Conservation (phyloP, 2,329 filamentous ascomycete genomes). For the Apiospora pterosperma region DNA sequence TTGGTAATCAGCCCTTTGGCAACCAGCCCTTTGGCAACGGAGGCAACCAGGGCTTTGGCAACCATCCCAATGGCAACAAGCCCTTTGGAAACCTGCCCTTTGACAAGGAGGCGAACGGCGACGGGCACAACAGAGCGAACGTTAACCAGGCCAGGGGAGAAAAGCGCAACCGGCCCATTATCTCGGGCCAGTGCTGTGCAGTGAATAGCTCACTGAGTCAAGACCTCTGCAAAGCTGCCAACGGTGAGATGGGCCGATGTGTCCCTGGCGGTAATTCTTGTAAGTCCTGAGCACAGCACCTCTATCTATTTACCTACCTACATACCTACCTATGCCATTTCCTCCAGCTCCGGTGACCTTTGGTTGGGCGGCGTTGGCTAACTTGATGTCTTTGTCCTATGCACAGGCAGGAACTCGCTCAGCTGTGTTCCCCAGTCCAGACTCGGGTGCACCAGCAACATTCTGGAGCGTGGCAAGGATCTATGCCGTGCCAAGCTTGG, state of each 20-base stretch:
- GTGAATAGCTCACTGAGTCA: slow-evolving; percentile 13
- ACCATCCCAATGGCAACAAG: too few relatives aligned
- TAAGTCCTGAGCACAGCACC: background rate
- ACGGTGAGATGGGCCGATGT: slow-evolving; percentile 10
- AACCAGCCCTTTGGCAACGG: too few relatives aligned
- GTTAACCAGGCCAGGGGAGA: too few relatives aligned
- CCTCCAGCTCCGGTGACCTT: too few relatives aligned
- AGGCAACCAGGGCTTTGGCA: too few relatives aligned
- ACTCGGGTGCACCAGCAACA: slow-evolving; percentile 8
- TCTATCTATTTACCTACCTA: background rate
- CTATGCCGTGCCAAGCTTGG: slow-evolving; percentile 11
- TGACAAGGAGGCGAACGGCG: too few relatives aligned
- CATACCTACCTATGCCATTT: too few relatives aligned
- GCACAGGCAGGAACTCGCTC: slow-evolving; percentile 7
- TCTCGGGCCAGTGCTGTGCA: slow-evolving; percentile 12
- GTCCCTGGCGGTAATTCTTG: slow-evolving; percentile 13
- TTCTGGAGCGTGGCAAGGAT: slow-evolving; percentile 13
- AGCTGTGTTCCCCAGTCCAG: slow-evolving; percentile 12
- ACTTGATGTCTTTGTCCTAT: background rate
- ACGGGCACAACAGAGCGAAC: background rate
- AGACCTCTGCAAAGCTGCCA: slow-evolving; percentile 9
- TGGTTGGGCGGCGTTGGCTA: background rate
- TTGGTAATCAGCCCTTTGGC: too few relatives aligned
- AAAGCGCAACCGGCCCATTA: slow-evolving; percentile 5
- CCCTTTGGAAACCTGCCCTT: too few relatives aligned